phyloP scores from a whole-genome alignment of 2,329 filamentous ascomycete species.

The Tricladium varicosporioides region DNA sequence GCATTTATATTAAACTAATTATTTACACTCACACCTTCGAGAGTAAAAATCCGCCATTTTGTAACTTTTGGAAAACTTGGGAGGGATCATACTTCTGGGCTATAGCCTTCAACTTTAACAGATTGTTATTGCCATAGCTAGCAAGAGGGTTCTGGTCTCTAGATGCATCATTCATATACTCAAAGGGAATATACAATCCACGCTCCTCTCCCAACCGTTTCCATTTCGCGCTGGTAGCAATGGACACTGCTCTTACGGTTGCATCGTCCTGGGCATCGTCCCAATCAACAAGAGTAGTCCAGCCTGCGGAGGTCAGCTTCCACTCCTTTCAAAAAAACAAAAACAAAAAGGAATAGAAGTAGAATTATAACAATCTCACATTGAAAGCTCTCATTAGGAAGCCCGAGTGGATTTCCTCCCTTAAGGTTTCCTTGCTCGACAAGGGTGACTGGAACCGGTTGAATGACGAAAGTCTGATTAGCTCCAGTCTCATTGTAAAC shows the following conservation, averaged over 20 bases:
- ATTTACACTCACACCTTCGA: background rate
- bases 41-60: constrained; percentile 10
- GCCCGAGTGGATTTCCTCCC: constrained; percentile 10
- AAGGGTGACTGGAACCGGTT: constrained; percentile 3
- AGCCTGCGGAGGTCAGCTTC: background rate
- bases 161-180: constrained; percentile 44
- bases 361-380: too few relatives aligned
- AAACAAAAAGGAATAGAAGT: too few relatives aligned
- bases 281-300: constrained; percentile 8
- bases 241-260: background rate
- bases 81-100: constrained; percentile 38
- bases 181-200: constrained; percentile 3
- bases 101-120: constrained; percentile 33
- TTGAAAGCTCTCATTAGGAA: too few relatives aligned
- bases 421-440: constrained; percentile 3
- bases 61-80: constrained; percentile 37
- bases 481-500: constrained; percentile 5
- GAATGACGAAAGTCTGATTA: constrained; percentile 9
- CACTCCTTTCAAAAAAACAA: too few relatives aligned
- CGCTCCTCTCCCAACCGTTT: background rate
- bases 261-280: background rate
- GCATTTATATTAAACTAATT: too few relatives aligned
- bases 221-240: background rate
- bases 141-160: constrained; percentile 40
- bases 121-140: constrained; percentile 41